Evolutionary conservation across 140 eudicot genomes (phyloP).

Genomic region (Cichorium intybus): DNA sequence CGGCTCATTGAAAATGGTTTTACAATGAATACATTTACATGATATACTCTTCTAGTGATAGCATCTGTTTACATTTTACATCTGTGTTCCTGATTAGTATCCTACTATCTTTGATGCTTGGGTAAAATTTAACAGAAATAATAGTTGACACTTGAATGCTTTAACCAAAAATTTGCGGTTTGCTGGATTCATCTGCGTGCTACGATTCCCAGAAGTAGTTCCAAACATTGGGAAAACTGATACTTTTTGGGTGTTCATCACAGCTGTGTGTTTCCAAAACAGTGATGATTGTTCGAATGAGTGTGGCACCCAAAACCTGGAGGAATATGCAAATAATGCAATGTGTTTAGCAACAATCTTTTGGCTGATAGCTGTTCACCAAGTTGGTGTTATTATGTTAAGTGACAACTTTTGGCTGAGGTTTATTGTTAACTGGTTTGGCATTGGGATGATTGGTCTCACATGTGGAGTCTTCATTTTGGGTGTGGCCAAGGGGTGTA

Average conservation of each 20-base stretch:
- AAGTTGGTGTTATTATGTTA: neutral
- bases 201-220: too few relatives aligned
- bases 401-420: neutral
- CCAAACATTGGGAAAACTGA: neutral
- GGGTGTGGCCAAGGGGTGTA: too few relatives aligned
- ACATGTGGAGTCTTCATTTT: neutral
- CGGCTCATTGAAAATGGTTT: too few relatives aligned
- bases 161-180: too few relatives aligned
- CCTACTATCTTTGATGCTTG: too few relatives aligned
- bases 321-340: neutral
- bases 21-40: too few relatives aligned
- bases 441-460: neutral
- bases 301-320: neutral
- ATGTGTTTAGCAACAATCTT: neutral
- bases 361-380: neutral
- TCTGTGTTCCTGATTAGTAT: too few relatives aligned
- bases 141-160: neutral
- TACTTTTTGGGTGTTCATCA: neutral
- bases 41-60: too few relatives aligned
- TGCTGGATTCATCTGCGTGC: too few relatives aligned
- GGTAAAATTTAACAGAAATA: too few relatives aligned
- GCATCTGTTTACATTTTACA: too few relatives aligned
- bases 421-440: neutral
- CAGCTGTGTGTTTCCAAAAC: neutral
- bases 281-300: neutral